These are phyloP conservation scores for Pseudogymnoascus verrucosus DNA, from an alignment of 2,329 filamentous ascomycete genomes.

Conservation along the genomic window DNA sequence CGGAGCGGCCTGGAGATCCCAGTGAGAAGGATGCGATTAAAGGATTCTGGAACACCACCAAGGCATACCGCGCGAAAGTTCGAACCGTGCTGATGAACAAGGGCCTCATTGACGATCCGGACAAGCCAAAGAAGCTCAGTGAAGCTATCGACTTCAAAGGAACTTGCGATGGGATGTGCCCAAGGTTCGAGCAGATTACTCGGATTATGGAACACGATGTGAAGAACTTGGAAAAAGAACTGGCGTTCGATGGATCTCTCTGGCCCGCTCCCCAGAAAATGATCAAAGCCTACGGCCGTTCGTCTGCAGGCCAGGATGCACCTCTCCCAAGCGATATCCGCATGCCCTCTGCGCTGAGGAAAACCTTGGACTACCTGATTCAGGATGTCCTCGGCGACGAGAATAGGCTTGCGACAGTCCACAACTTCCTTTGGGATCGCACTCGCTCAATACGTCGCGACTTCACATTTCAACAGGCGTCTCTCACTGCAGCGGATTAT, in stretches of 20 bases:
- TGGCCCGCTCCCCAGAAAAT: constrained; percentile 46
- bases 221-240: constrained; percentile 45
- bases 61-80: constrained; percentile 48
- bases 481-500: constrained; percentile 43
- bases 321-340: constrained; percentile 61
- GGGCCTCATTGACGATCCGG: constrained; percentile 56
- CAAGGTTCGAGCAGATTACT: constrained; percentile 56
- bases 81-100: constrained; percentile 50
- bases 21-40: constrained; percentile 44
- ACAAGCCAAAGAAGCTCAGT: constrained; percentile 52
- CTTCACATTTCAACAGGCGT: constrained; percentile 56
- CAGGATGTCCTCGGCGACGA: constrained; percentile 49
- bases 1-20: constrained; percentile 43
- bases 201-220: constrained; percentile 55
- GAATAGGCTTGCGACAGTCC: constrained; percentile 45
- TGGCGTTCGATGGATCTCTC: constrained; percentile 30
- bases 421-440: constrained; percentile 61
- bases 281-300: constrained; percentile 61
- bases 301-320: constrained; percentile 59
- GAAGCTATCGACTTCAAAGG: constrained; percentile 61
- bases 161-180: constrained; percentile 63
- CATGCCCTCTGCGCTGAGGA: constrained; percentile 48
- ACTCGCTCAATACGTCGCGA: constrained; percentile 60
- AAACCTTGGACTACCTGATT: constrained; percentile 56
- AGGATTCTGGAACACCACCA: constrained; percentile 47